Percentiles rank a stretch among this genome's conserved stretches.
Conservation (phyloP, 176 grass and related monocot genomes). For the Juncus effusus region DNA sequence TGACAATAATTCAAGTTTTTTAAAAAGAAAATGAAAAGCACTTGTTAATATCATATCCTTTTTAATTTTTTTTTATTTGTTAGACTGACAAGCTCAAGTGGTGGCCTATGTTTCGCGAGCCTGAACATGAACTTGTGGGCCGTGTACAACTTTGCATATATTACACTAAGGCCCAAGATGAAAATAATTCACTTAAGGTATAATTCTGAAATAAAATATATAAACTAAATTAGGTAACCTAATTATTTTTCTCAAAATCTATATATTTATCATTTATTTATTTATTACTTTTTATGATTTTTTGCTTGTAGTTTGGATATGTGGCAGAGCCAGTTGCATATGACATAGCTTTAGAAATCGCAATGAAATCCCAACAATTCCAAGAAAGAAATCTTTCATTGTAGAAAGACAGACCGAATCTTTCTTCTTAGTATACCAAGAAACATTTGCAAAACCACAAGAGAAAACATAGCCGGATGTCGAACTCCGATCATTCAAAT, state of each 20-base stretch:
- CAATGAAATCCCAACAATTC: slow-evolving; percentile 87
- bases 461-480: too few relatives aligned
- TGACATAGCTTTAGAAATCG: slow-evolving; percentile 94
- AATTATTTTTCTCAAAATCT: neutral
- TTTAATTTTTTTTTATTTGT: slow-evolving; percentile 26
- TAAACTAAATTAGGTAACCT: too few relatives aligned
- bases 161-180: slow-evolving; percentile 76
- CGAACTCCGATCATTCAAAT: too few relatives aligned
- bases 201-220: neutral
- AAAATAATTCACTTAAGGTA: slow-evolving; percentile 86
- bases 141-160: slow-evolving; percentile 72
- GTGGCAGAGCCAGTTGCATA: slow-evolving; percentile 97
- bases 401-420: too few relatives aligned
- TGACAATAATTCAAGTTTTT: neutral
- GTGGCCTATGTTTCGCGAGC: slow-evolving; percentile 91
- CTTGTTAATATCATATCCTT: slow-evolving; percentile 6
- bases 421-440: too few relatives aligned
- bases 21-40: too few relatives aligned
- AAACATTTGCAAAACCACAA: too few relatives aligned
- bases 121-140: slow-evolving; percentile 88
- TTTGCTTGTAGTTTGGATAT: slow-evolving; percentile 64
- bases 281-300: slow-evolving; percentile 31
- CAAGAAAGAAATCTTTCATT: slow-evolving; percentile 72
- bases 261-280: slow-evolving; percentile 2
- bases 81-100: slow-evolving; percentile 92